Evolutionary conservation across 768 basidiomycete species (phyloP).

Genomic region (Cystobasidiopsis lactophilus): DNA sequence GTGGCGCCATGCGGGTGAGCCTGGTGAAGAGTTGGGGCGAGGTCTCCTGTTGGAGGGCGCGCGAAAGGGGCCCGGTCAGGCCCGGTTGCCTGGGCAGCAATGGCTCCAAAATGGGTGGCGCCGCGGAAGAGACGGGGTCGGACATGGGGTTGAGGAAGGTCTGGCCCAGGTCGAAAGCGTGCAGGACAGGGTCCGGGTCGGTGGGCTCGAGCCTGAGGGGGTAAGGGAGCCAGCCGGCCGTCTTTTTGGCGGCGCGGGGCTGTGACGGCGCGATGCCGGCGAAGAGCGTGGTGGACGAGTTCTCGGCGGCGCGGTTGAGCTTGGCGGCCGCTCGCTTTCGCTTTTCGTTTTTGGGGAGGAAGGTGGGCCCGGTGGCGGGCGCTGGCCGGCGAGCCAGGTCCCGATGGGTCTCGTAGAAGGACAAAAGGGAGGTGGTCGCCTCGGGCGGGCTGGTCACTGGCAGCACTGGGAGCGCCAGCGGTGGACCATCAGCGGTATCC

Average conservation of each 20-base stretch:
- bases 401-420: background rate
- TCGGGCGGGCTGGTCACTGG: background rate
- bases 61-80: background rate
- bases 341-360: background rate
- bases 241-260: background rate
- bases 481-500: too few species aligned
- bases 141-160: background rate
- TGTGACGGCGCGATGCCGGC: background rate
- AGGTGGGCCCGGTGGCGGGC: background rate
- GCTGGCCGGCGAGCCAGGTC: background rate
- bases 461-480: background rate
- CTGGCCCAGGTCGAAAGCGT: background rate
- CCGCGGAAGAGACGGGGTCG: background rate
- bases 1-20: slow-evolving; percentile 17
- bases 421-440: background rate
- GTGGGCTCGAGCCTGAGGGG: background rate
- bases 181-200: background rate
- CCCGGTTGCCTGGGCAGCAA: background rate
- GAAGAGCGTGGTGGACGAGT: background rate
- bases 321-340: background rate
- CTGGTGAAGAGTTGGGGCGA: slow-evolving; percentile 12
- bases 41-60: background rate
- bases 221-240: background rate
- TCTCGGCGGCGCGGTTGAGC: background rate
- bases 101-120: background rate